These are phyloP conservation scores for Cyamopsis tetragonoloba DNA, from an alignment of 306 rosid species.

Conservation along the genomic window DNA sequence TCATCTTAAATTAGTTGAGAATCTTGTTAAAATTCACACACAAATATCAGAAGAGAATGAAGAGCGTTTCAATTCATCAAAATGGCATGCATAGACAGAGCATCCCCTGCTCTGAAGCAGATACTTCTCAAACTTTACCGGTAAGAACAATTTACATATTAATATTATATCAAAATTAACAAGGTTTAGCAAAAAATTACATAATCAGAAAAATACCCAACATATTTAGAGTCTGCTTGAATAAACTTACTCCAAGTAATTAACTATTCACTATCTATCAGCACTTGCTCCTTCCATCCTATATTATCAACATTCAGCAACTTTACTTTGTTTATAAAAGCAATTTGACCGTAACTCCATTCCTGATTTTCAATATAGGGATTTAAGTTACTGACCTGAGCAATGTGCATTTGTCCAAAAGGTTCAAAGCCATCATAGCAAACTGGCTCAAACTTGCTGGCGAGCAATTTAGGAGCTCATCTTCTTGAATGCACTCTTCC, in stretches of 20 bases:
- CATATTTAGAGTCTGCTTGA: no score
- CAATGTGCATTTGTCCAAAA: conserved; percentile 93
- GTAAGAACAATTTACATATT: conserved; percentile 36
- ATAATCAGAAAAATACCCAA: no score
- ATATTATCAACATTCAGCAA: neutral
- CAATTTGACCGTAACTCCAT: neutral
- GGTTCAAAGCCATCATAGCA: conserved; percentile 95
- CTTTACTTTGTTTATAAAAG: neutral
- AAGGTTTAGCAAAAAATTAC: no score
- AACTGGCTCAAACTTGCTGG: conserved; percentile 61
- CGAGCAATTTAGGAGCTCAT: conserved; percentile 68
- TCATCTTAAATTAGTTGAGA: no score
- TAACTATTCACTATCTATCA: neutral
- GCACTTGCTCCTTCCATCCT: no score
- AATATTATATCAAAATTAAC: no score
- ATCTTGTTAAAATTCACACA: no score
- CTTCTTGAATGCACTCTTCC: conserved; percentile 87
- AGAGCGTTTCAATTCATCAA: conserved; percentile 9
- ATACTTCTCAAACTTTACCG: conserved; percentile 57
- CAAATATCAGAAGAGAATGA: conserved; percentile 5
- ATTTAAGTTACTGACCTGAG: conserved; percentile 89
- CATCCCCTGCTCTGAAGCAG: conserved; percentile 65
- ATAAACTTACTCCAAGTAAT: no score
- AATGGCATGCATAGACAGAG: conserved; percentile 74
- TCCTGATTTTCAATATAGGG: neutral